Percentiles rank a stretch among this genome's conserved stretches.
phyloP scores from a whole-genome alignment of 2,329 filamentous ascomycete species.

The Stagonosporopsis tanaceti region DNA sequence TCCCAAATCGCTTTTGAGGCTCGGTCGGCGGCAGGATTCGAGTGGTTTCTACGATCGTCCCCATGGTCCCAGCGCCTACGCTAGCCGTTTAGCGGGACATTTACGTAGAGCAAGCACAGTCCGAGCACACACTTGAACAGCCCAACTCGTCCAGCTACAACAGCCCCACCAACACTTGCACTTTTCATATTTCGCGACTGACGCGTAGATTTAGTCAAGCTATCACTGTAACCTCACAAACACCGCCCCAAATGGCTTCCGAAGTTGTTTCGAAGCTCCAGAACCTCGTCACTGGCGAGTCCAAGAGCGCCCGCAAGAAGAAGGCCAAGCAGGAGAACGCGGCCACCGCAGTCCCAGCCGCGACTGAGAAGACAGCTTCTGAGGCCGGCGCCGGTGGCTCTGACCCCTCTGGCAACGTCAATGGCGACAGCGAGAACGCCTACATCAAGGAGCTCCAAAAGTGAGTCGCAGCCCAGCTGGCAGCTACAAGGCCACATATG shows the following conservation, averaged over 20 bases:
- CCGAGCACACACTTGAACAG: slow-evolving; percentile 11
- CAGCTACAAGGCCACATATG: slow-evolving; percentile 4
- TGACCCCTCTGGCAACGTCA: slow-evolving; percentile 53
- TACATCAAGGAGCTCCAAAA: slow-evolving; percentile 91
- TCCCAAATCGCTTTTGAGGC: neutral
- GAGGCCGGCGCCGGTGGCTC: slow-evolving; percentile 41
- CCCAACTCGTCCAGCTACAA: slow-evolving; percentile 20
- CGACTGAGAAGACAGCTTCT: slow-evolving; percentile 46
- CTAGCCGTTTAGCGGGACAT: slow-evolving; percentile 8
- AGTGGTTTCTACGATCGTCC: slow-evolving; percentile 13
- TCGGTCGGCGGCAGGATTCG: slow-evolving; percentile 4
- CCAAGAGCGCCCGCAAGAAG: slow-evolving; percentile 63
- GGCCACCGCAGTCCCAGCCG: slow-evolving; percentile 54
- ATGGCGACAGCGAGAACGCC: slow-evolving; percentile 75
- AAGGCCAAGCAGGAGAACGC: slow-evolving; percentile 55
- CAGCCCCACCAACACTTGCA: slow-evolving; percentile 13
- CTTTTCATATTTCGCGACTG: slow-evolving; percentile 13
- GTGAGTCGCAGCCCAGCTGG: slow-evolving; percentile 61
- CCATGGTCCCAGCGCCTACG: slow-evolving; percentile 9
- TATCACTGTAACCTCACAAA: slow-evolving; percentile 17
- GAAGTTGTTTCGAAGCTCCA: slow-evolving; percentile 69
- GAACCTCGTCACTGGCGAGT: slow-evolving; percentile 64
- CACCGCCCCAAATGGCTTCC: slow-evolving; percentile 53
- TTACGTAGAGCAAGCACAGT: slow-evolving; percentile 18
- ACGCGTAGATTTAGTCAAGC: slow-evolving; percentile 26